These are phyloP conservation scores for Plasmodium falciparum DNA, from an alignment of 169 alveolate species.

Conservation along the genomic window DNA sequence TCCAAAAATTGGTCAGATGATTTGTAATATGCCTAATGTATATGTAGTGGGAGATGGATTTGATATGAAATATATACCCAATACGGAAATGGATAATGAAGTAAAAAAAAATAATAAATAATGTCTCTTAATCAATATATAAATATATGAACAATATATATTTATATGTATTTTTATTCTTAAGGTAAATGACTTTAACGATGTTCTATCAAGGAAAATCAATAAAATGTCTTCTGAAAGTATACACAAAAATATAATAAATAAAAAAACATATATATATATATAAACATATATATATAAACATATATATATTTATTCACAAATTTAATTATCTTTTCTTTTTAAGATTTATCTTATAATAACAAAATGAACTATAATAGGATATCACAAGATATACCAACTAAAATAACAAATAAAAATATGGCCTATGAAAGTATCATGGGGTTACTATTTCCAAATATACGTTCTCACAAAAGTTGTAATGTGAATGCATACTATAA, in stretches of 20 bases:
- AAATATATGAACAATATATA: not conserved
- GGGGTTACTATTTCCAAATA: constrained; percentile 55
- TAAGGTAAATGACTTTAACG: constrained; percentile 12
- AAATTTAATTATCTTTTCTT: not conserved
- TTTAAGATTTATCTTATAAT: not conserved
- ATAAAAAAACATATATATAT: too few species aligned
- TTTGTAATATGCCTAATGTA: constrained; percentile 54
- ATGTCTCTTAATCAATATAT: too few species aligned
- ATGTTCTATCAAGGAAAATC: not conserved
- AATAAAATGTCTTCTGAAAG: constrained; percentile 30
- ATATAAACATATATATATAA: too few species aligned
- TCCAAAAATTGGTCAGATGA: constrained; percentile 47
- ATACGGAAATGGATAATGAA: constrained; percentile 21
- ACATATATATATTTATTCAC: not conserved
- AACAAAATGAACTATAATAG: constrained; percentile 1
- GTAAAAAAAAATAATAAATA: constrained; percentile 1
- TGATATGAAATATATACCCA: constrained; percentile 71
- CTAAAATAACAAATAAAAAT: constrained; percentile 1
- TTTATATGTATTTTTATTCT: too few species aligned
- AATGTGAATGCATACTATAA: constrained; percentile 4
- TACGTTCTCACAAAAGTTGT: constrained; percentile 15
- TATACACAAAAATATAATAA: not conserved
- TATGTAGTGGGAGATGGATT: constrained; percentile 55
- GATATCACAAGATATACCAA: not conserved
- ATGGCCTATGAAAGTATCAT: constrained; percentile 66